Percentiles rank a stretch among this genome's conserved stretches.
Evolutionary conservation across 768 basidiomycete genomes (phyloP).

Genomic region (Coprinellus aureogranulatus): DNA sequence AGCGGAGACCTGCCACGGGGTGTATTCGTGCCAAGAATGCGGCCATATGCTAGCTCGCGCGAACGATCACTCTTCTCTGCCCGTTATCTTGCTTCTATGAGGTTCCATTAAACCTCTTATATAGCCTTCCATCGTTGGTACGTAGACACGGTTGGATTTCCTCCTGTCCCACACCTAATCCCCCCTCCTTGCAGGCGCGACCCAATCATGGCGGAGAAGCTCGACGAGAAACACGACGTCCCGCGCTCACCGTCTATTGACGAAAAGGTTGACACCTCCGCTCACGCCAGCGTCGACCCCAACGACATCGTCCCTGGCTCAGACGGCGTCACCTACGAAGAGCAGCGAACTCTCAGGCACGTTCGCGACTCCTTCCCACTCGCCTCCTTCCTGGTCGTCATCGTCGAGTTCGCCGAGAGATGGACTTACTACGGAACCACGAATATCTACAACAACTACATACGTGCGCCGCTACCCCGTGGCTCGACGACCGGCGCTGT

Average conservation of each 20-base stretch:
- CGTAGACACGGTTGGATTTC: no score
- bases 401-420: conserved; percentile 54
- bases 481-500: conserved; percentile 48
- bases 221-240: conserved; percentile 26
- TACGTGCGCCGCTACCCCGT: conserved; percentile 48
- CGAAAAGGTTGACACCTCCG: conserved; percentile 18
- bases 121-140: no score
- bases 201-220: background rate
- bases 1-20: no score
- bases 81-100: background rate
- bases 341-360: conserved; percentile 44
- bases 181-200: background rate
- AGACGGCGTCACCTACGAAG: conserved; percentile 46
- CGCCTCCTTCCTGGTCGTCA: conserved; percentile 42
- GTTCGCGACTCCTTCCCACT: conserved; percentile 42
- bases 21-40: no score
- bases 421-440: conserved; percentile 54
- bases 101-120: background rate
- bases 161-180: background rate
- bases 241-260: conserved; percentile 14
- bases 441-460: conserved; percentile 53
- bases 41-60: background rate
- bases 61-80: background rate
- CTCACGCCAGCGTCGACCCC: conserved; percentile 12
- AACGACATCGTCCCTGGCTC: conserved; percentile 36